Evolutionary conservation across 106 monocot species (phyloP), one percentile per base, ranked within the genome.

Genomic region (Hemerocallis citrina): DNA sequence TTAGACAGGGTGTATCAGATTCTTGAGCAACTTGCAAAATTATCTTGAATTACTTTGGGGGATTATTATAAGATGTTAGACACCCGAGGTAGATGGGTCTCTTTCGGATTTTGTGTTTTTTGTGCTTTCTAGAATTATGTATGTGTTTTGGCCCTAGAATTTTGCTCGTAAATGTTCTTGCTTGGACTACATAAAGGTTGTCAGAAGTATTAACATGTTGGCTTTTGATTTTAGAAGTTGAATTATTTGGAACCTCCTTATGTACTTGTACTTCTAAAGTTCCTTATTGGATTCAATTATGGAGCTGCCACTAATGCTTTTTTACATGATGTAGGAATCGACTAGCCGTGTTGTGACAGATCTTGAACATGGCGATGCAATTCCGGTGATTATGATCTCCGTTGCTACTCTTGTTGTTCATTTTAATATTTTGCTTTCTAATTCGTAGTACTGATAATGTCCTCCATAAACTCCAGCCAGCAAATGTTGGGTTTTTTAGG

Each of bases 311-410:
- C 17, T 14, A 34, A 59, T 61, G 24, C 13, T 25, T 39, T 19
- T 38, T 57, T 20, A 35, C 33, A 14, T 27, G 14, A n/a, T 58
- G 8, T 38, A 79, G 79, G 84, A 73, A 65, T 57, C 83, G 42
- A 76, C 79, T 11, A 67, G 36, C 51, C 70, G 13, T 15, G 65
- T 44, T 13, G 17, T 70, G 5, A 69, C 87, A 15, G 88, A 93
- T 68, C 88, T 93, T 57, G 92, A 93, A 39, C 73, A 88, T 61
- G 92, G 92, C 7, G 71, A 75, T 82, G 66, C 81, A 17, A 64
- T 92, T 52, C 88, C 73, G 76, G 92, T 93, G 40, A 54, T 21
- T 57, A 7, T 7, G 3, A 1, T 61, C 60, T 67, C n/a, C 8
- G 24, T 61, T 20, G 6, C 28, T 9, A 24, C 57, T 59, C 49